These are phyloP conservation scores for Antitrichia curtipendula DNA, from an alignment of 225 moss, liverwort and hornwort species.

Conservation along the genomic window DNA sequence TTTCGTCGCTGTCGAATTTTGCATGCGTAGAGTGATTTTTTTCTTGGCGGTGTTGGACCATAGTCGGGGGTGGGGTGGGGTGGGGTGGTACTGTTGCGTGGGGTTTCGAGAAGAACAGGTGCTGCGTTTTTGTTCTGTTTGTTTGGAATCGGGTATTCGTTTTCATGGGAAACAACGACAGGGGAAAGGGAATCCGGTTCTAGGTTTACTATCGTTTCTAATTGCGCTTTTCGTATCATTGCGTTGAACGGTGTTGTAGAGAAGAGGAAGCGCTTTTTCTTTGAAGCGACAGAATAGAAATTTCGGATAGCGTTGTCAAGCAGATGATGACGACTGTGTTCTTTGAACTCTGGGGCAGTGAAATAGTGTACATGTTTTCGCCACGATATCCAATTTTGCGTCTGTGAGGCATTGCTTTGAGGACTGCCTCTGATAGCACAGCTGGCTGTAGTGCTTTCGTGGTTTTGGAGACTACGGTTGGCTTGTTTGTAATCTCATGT, in stretches of 20 bases:
- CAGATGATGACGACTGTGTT: not conserved
- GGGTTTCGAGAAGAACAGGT: not conserved
- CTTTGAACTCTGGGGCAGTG: not conserved
- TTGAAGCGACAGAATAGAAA: not conserved
- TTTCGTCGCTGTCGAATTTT: not conserved
- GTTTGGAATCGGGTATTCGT: not conserved
- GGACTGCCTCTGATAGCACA: not conserved
- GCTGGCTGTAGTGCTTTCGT: not conserved
- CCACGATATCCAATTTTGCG: not conserved
- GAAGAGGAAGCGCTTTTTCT: not conserved
- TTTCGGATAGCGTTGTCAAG: not conserved
- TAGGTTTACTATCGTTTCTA: not conserved
- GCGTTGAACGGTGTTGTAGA: not conserved
- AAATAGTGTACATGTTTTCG: not conserved
- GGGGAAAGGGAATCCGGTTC: not conserved
- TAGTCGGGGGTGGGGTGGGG: no score
- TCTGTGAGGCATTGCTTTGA: not conserved
- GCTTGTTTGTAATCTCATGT: no score
- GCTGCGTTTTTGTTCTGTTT: not conserved
- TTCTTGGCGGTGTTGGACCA: not conserved
- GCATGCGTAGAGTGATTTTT: not conserved
- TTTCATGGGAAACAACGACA: not conserved
- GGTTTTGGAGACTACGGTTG: not conserved
- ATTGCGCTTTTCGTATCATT: not conserved
- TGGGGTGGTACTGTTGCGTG: not conserved